Evolutionary conservation across 108 stramenopile species (phyloP), one percentile per base, ranked within the genome.

Genomic region (Nitzschia sp.): DNA sequence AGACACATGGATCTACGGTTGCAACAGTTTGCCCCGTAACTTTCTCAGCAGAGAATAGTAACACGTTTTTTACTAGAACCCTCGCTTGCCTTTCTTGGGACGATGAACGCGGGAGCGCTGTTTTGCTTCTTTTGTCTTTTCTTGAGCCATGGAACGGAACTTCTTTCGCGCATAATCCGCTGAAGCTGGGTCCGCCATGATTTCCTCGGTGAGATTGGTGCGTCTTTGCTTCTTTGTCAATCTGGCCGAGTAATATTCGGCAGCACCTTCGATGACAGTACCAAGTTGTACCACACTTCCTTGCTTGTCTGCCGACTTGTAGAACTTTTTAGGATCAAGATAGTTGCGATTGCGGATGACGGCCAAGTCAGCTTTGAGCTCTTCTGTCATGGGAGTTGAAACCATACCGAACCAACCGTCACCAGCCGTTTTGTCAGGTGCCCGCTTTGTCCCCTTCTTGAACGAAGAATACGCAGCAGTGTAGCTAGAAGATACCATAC

Each of bases 311-410:
- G 91, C 56, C 3, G 84, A 81, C 75, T 98, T 98, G 94, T 98
- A 98, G 66, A 98, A 98, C 32, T 89, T 88, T 73, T 97, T 98
- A 13, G 97, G 96, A 70, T 98, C 96, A 66, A 98, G 67, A 61
- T 96, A 98, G 61, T 86, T 91, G 17, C 97, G 84, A 80, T 95
- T 95, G 3, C 85, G 83, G 57, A 96, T 86, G 22, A 94, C 56
- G 11, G 78, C 48, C 35, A 94, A 58, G 50, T 78, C 77, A 1
- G 79, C 69, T 64, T 90, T 89, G 36, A 92, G 58, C 21, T 78
- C 63, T 15, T 83, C 79, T 0, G 87, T 84, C 79, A 85, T 75
- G 32, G 80, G 71, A 3, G 86, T 73, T 0, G 87, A 75, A 9
- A 33, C 46, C 90, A 94, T 91, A 33, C 70, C 64, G 66, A 94